These are phyloP conservation scores for Silene uniflora DNA, from an alignment of 148 eudicot species.

Conservation along the genomic window DNA sequence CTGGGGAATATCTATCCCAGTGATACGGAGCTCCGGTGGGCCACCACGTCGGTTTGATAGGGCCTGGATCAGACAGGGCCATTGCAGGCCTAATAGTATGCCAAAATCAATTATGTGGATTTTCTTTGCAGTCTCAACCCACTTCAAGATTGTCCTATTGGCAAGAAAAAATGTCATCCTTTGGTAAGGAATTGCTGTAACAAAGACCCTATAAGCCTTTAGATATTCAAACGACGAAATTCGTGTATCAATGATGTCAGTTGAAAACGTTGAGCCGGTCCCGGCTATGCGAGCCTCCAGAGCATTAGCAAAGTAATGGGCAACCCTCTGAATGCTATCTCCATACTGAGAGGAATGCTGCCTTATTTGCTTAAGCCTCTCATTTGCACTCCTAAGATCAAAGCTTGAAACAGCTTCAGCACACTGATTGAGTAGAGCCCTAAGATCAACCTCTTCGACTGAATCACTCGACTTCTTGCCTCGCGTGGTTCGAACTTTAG, in stretches of 20 bases:
- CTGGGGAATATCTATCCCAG: constrained; percentile 47
- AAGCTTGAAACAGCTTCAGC: constrained; percentile 46
- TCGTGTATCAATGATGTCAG: constrained; percentile 19
- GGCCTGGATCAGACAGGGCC: constrained; percentile 41
- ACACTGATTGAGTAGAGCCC: constrained; percentile 41
- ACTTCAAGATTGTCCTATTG: constrained; percentile 25
- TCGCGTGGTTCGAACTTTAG: constrained; percentile 24
- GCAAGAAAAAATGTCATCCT: constrained; percentile 27
- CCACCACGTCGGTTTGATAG: constrained; percentile 33
- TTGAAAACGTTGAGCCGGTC: constrained; percentile 32
- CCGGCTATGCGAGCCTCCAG: constrained; percentile 54
- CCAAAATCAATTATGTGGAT: constrained; percentile 49
- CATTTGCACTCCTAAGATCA: constrained; percentile 40
- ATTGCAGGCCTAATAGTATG: constrained; percentile 35
- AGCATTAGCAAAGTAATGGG: constrained; percentile 46
- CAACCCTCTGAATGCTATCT: constrained; percentile 41
- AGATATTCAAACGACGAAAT: constrained; percentile 31
- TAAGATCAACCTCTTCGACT: constrained; percentile 41
- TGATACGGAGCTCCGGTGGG: constrained; percentile 39
- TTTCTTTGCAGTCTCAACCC: constrained; percentile 28
- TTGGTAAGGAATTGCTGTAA: constrained; percentile 37
- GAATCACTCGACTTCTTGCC: constrained; percentile 28
- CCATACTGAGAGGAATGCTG: constrained; percentile 41
- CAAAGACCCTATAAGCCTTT: constrained; percentile 31
- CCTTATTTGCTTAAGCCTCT: constrained; percentile 37